These are phyloP conservation scores for Globomyces sp. DNA, from an alignment of 371 early-diverging fungal species.

Conservation along the genomic window DNA sequence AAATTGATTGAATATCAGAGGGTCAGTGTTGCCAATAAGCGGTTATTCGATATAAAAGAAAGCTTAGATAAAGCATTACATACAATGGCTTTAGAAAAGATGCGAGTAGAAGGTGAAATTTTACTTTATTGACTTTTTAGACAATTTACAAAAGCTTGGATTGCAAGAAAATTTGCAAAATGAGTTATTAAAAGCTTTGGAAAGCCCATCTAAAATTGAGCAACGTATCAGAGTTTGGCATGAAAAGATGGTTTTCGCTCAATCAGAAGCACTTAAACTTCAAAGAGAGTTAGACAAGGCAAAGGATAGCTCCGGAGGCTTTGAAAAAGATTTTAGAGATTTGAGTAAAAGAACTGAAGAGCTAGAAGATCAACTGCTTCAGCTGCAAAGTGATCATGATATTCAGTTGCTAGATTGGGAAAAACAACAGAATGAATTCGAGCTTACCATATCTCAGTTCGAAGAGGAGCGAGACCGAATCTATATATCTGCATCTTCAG, in stretches of 20 bases:
- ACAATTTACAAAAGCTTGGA: too few species aligned
- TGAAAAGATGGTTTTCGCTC: slow-evolving; percentile 28
- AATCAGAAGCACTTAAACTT: slow-evolving; percentile 29
- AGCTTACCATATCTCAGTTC: slow-evolving; percentile 24
- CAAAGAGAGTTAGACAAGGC: slow-evolving; percentile 27
- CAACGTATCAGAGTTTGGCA: slow-evolving; percentile 40
- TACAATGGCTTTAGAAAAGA: too few species aligned
- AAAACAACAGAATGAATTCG: slow-evolving; percentile 30
- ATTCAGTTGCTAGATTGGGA: slow-evolving; percentile 43
- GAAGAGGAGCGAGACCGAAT: slow-evolving; percentile 45
- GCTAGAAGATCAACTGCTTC: slow-evolving; percentile 30
- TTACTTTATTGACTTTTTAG: too few species aligned
- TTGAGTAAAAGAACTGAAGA: slow-evolving; percentile 14
- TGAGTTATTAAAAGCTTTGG: too few species aligned
- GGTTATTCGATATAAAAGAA: too few species aligned
- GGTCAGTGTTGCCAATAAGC: neutral
- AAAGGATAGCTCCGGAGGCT: neutral
- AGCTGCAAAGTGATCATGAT: slow-evolving; percentile 30
- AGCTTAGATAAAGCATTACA: too few species aligned
- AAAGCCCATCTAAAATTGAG: neutral
- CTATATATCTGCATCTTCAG: slow-evolving; percentile 27
- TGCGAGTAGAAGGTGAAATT: too few species aligned
- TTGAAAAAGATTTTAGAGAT: slow-evolving; percentile 17
- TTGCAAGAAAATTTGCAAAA: too few species aligned
- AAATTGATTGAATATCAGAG: neutral